Conservation (phyloP, 441 rosid genomes). For the Populus hybrid region DNA sequence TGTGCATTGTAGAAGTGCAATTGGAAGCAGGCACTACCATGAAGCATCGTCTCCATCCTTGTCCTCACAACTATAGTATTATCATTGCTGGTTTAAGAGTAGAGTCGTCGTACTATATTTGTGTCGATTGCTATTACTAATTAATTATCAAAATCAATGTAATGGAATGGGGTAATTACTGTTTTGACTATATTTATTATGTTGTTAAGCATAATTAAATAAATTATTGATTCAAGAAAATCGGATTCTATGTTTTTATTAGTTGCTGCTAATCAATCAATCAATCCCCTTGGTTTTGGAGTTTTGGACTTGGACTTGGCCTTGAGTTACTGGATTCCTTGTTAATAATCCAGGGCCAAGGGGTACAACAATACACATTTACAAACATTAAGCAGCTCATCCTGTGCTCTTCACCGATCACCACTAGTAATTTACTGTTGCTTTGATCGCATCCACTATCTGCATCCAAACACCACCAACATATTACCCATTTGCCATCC, state of each 20-base stretch:
- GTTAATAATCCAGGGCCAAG: not conserved
- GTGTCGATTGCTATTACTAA: not conserved
- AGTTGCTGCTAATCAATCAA: not conserved
- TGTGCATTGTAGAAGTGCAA: not conserved
- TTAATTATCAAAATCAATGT: not conserved
- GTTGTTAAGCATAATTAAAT: not conserved
- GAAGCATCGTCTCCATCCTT: not conserved
- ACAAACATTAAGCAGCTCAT: not conserved
- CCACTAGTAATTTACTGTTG: conserved; percentile 61
- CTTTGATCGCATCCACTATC: conserved; percentile 75
- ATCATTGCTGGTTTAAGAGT: not conserved
- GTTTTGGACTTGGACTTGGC: not conserved
- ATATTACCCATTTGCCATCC: not conserved
- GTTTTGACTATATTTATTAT: not conserved
- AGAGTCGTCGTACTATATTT: not conserved
- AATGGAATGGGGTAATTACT: not conserved
- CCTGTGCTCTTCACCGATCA: not conserved
- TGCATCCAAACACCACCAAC: conserved; percentile 30
- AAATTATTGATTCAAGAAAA: not conserved
- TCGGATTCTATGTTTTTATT: not conserved
- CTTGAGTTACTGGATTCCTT: not conserved
- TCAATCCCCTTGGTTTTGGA: not conserved
- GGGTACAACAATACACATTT: not conserved
- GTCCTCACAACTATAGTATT: not conserved
- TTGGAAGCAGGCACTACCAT: not conserved